Conservation (phyloP, 176 grass and related monocot genomes). For the Puya raimondii region DNA sequence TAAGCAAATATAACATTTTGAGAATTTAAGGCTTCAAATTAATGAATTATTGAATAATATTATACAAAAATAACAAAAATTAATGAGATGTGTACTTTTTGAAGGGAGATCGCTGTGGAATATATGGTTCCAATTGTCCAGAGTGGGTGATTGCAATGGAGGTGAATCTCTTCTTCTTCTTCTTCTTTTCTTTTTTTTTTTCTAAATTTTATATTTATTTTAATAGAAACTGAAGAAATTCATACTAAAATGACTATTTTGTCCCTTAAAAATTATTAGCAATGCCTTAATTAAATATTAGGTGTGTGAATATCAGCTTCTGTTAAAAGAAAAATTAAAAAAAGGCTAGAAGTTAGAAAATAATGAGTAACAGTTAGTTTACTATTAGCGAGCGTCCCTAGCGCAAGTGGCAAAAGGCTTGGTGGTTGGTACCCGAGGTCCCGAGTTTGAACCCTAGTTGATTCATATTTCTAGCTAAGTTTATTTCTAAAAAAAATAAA, state of each 20-base stretch:
- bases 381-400: too few relatives aligned
- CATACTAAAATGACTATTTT: not conserved
- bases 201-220: not conserved
- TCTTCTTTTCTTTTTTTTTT: not conserved
- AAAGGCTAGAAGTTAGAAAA: too few relatives aligned
- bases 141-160: conserved; percentile 98
- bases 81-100: not conserved
- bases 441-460: too few relatives aligned
- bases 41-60: not conserved
- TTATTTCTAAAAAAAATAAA: too few relatives aligned
- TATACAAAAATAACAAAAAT: not conserved
- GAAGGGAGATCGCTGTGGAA: conserved; percentile 78
- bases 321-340: too few relatives aligned
- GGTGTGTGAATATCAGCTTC: too few relatives aligned
- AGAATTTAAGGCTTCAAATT: not conserved
- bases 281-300: too few relatives aligned
- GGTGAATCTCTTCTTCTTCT: conserved; percentile 25
- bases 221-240: too few relatives aligned
- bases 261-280: not conserved
- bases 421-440: too few relatives aligned
- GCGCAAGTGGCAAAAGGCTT: too few relatives aligned
- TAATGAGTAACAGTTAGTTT: too few relatives aligned
- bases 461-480: too few relatives aligned
- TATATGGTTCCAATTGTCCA: conserved; percentile 91
- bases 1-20: conserved; percentile 10